Base-by-base conservation (phyloP, 495 filamentous ascomycete genomes). In the Amphirosellinia nigrospora region DNA sequence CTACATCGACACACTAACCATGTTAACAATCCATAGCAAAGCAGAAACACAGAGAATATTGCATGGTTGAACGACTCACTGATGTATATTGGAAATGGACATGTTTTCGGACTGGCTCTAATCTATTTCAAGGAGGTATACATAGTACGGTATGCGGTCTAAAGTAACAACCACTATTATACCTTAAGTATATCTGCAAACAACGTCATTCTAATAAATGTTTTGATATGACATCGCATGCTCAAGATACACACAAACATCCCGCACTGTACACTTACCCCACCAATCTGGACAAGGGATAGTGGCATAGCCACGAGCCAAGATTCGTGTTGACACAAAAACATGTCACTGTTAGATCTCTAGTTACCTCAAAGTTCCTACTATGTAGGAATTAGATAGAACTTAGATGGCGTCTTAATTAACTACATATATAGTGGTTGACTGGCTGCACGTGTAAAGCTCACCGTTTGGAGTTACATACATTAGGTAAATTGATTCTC, bases 161-260 rank as follows among this genome's bases (percentile, higher is more conserved):
- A n/a, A n/a, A n/a, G n/a, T n/a, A n/a, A n/a, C n/a, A n/a, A n/a
- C n/a, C n/a, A n/a, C n/a, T n/a, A 21, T 19, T 36, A 28, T 53
- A 30, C 50, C 10, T 53, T 53, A 23, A 21, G 8, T 52, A 21
- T 26, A 64, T 30, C 21, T 50, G 30, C 26, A 23, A 21, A 64
- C 43, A 45, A 64, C 61, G 61, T 64, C 61, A 64, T 64, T 64
- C 28, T 64, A 64, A 48, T 63, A 63, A 64, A 64, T 64, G 61
- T 13, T 38, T 41, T 23, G 39, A 43, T 28, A 64, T 41, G 61
- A 50, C 61, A 21, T 48, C 4, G 61, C 61, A 64, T 48, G 43
- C 43, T 43, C 21, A 21, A 15, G 19, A 28, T 32, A 65, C 36
- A 65, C 45, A 41, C n/a, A 53, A 53, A 53, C 9, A 16, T 8